Conservation (phyloP, 495 filamentous ascomycete genomes). For the Xylaria intraflava region DNA sequence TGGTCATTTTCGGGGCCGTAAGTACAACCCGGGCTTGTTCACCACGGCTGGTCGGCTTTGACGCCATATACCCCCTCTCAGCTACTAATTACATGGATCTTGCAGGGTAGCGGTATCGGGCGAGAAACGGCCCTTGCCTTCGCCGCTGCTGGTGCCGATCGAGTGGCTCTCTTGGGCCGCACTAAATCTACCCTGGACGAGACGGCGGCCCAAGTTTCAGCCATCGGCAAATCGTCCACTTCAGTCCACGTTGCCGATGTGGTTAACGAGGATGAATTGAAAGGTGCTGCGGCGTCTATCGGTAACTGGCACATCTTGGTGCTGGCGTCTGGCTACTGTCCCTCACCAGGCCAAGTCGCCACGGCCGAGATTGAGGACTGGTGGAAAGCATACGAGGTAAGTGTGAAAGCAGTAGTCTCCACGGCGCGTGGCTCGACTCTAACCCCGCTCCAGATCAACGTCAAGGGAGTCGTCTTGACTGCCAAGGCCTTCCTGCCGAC, state of each 20-base stretch:
- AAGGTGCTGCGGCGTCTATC: constrained; percentile 8
- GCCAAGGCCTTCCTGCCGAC: constrained; percentile 34
- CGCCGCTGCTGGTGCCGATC: constrained; percentile 25
- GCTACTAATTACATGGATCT: neutral
- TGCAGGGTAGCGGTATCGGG: constrained; percentile 32
- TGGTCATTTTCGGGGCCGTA: constrained; percentile 44
- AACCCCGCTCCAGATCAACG: constrained; percentile 37
- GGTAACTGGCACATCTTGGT: constrained; percentile 34
- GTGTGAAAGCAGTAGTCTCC: no score
- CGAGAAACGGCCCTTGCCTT: constrained; percentile 26
- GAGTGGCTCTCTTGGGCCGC: constrained; percentile 22
- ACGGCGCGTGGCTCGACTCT: no score
- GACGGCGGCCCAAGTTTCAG: neutral
- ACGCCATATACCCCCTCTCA: constrained; percentile 1
- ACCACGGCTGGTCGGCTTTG: no score
- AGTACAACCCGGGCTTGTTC: constrained; percentile 14
- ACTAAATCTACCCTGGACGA: constrained; percentile 5
- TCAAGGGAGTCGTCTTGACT: constrained; percentile 32
- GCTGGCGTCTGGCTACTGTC: constrained; percentile 26
- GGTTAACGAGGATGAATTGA: constrained; percentile 16
- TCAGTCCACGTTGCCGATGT: constrained; percentile 14
- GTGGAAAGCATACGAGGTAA: constrained; percentile 35
- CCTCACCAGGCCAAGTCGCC: constrained; percentile 15
- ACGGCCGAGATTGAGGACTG: constrained; percentile 26
- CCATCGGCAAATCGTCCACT: neutral